Evolutionary conservation across 2,329 filamentous ascomycete species (phyloP), one percentile per base, ranked within the genome.

Genomic region (Aspergillus floridensis): DNA sequence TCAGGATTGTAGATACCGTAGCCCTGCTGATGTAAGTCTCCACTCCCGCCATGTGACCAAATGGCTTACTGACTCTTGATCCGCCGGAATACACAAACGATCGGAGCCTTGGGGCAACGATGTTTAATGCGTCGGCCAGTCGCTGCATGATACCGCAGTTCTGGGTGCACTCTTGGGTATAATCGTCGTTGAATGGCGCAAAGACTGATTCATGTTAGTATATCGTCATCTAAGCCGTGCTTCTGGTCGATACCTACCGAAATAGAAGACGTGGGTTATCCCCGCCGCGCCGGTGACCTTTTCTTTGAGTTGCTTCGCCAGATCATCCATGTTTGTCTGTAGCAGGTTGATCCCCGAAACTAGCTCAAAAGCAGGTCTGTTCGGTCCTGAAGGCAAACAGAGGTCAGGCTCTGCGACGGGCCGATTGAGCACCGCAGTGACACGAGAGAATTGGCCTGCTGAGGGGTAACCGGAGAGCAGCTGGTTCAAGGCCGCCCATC

Each of bases 221-320:
- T 22, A n/a, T 22, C 11, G 5, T 3, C 11, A 12, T 46, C 22
- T 4, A 0, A 12, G 12, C 11, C 2, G 1, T 8, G 5, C 12
- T 29, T 4, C 3, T 22, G 19, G 2, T 48, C 1, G 14, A 32
- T 53, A 4, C 32, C 32, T 53, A 75, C 72, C 72, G 46, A 76
- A 73, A 51, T 77, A 78, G 62, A 73, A 79, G 2, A 79, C 70
- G 59, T 79, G 76, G 0, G 76, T 74, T 1, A 79, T 72, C 6
- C 62, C 75, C 11, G 74, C 68, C 10, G 78, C 63, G 51, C 72
- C 69, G 12, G 65, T 55, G 5, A 78, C 70, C 49, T 72, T 74
- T 26, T 72, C 66, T 54, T 71, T 74, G 48, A 79, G 67, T 63
- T 74, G 50, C 22, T 60, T 50, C 24, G 58, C 60, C 24, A 54